phyloP scores from a whole-genome alignment of 768 basidiomycete genomes.

The Cystobasidium ongulense region DNA sequence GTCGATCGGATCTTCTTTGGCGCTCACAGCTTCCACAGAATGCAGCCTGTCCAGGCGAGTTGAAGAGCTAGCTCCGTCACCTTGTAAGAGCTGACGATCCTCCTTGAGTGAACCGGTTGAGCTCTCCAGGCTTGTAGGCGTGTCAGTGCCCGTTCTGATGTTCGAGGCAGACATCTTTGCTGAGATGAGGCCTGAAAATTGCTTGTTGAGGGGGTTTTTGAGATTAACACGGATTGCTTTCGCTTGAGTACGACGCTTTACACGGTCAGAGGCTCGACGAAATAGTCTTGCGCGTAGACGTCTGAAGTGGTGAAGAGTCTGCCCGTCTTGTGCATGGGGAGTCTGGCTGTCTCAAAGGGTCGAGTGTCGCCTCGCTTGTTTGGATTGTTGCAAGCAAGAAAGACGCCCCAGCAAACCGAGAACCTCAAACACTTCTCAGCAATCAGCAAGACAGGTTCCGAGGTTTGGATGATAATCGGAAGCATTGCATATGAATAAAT shows the following conservation, averaged over 20 bases:
- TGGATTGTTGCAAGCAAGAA: not conserved
- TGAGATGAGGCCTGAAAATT: not conserved
- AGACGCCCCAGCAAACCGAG: too few relatives aligned
- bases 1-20: not conserved
- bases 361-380: not conserved
- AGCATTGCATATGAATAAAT: too few relatives aligned
- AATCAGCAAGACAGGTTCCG: too few relatives aligned
- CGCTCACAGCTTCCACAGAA: not conserved
- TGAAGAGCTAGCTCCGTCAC: not conserved
- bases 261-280: not conserved
- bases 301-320: not conserved
- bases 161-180: not conserved
- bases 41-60: constrained; percentile 2
- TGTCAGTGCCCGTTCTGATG: not conserved
- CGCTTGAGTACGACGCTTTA: not conserved
- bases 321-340: constrained; percentile 29
- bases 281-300: constrained; percentile 10
- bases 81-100: constrained; percentile 12
- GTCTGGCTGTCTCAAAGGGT: not conserved
- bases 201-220: not conserved
- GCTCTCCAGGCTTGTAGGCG: not conserved
- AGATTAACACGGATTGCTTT: not conserved
- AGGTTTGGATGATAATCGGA: too few relatives aligned
- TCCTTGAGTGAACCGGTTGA: constrained; percentile 23
- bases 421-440: too few relatives aligned